Evolutionary conservation across 1,284 basidiomycete genomes (phyloP).

Genomic region (Naganishia albida): DNA sequence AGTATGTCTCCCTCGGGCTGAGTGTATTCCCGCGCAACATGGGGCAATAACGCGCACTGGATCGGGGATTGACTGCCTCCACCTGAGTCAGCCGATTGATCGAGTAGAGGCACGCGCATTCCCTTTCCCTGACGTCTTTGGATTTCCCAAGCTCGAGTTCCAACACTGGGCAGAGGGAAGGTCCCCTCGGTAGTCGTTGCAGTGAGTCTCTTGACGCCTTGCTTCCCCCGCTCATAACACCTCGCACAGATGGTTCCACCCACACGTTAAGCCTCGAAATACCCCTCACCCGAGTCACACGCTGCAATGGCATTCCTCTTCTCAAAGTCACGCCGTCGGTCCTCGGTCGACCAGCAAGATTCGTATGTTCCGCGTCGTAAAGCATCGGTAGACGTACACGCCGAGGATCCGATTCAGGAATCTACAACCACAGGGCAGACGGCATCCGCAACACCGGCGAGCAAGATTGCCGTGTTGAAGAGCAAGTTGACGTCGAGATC

Average conservation of each 20-base stretch:
- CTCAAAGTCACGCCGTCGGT: slow-evolving; percentile 16
- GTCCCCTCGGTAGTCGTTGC: no score
- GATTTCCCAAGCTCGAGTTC: no score
- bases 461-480: slow-evolving; percentile 10
- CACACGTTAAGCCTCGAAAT: no score
- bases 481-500: slow-evolving; percentile 18
- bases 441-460: neutral
- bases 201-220: no score
- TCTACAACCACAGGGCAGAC: neutral
- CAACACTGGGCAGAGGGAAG: no score
- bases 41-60: neutral
- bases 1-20: neutral
- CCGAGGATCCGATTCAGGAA: neutral
- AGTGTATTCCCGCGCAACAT: neutral
- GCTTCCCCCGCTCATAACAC: no score
- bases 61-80: slow-evolving; percentile 2
- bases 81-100: slow-evolving; percentile 7
- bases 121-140: slow-evolving; percentile 2
- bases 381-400: slow-evolving; percentile 15
- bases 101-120: neutral
- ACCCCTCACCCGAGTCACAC: no score
- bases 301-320: slow-evolving; percentile 19
- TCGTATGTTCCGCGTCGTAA: neutral
- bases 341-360: slow-evolving; percentile 14
- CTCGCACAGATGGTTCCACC: no score